These are phyloP conservation scores for Populus deltoides DNA, from an alignment of 345 rosid genomes.

Conservation along the genomic window DNA sequence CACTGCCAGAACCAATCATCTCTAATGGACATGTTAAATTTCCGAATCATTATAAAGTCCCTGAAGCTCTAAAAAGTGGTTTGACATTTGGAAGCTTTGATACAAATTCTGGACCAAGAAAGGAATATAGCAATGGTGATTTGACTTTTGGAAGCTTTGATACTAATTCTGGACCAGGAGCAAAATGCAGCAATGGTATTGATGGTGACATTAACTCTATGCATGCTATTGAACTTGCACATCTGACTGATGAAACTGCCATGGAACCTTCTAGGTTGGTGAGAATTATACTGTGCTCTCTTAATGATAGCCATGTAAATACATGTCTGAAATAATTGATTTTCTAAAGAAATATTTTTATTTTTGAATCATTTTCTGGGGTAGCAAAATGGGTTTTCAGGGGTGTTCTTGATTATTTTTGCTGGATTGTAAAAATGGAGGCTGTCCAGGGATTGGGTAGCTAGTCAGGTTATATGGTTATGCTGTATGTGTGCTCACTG, in stretches of 20 bases:
- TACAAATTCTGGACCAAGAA: constrained; percentile 36
- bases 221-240: constrained; percentile 34
- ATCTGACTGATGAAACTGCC: constrained; percentile 36
- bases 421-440: neutral
- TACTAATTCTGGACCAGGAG: constrained; percentile 36
- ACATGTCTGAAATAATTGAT: neutral
- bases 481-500: neutral
- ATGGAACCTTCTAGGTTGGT: constrained; percentile 61
- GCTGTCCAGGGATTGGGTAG: neutral
- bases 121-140: constrained; percentile 37
- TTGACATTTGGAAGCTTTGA: constrained; percentile 88
- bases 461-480: neutral
- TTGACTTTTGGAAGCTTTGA: constrained; percentile 88
- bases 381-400: neutral
- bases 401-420: neutral
- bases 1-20: constrained; percentile 31
- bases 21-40: constrained; percentile 64
- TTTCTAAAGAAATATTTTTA: neutral
- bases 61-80: constrained; percentile 64
- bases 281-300: neutral
- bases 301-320: neutral
- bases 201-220: constrained; percentile 35
- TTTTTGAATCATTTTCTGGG: neutral
- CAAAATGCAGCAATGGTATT: constrained; percentile 26
- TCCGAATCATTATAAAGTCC: constrained; percentile 69